Percentiles rank a stretch among this genome's conserved stretches.
Conservation (phyloP, 352 stramenopile species). For the Phytophthora meadii region DNA sequence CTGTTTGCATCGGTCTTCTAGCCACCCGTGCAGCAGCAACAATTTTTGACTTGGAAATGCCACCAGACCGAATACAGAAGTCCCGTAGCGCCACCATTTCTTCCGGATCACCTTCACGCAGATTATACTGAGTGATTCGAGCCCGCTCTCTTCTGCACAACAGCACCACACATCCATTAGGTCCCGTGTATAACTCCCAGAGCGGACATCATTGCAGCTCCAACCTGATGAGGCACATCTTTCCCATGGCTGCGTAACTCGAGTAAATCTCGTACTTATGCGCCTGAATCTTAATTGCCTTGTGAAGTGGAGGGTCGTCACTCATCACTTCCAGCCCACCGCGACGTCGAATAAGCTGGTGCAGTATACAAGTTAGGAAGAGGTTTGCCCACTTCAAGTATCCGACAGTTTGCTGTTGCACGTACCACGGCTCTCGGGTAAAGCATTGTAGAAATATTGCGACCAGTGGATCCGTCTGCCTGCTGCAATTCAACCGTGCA, state of each 20-base stretch:
- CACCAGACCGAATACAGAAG: constrained; percentile 61
- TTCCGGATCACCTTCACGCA: constrained; percentile 49
- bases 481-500: constrained; percentile 73
- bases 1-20: constrained; percentile 14
- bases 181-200: background rate
- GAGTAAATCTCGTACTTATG: constrained; percentile 76
- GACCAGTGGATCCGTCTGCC: constrained; percentile 54
- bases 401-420: too few relatives aligned
- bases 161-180: background rate
- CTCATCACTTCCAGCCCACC: constrained; percentile 63
- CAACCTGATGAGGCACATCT: constrained; percentile 71
- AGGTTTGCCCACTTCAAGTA: too few relatives aligned
- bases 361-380: too few relatives aligned
- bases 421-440: constrained; percentile 47
- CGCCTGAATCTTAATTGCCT: constrained; percentile 57
- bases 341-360: constrained; percentile 53
- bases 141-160: constrained; percentile 47
- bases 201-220: constrained; percentile 11
- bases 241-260: constrained; percentile 63
- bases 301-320: constrained; percentile 56
- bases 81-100: constrained; percentile 51
- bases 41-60: constrained; percentile 40
- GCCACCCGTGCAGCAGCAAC: constrained; percentile 35
- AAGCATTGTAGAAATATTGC: constrained; percentile 49
- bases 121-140: constrained; percentile 72